Evolutionary conservation across 257 asterid species (phyloP), one percentile per base, ranked within the genome.

Genomic region (Eustoma russellianum): DNA sequence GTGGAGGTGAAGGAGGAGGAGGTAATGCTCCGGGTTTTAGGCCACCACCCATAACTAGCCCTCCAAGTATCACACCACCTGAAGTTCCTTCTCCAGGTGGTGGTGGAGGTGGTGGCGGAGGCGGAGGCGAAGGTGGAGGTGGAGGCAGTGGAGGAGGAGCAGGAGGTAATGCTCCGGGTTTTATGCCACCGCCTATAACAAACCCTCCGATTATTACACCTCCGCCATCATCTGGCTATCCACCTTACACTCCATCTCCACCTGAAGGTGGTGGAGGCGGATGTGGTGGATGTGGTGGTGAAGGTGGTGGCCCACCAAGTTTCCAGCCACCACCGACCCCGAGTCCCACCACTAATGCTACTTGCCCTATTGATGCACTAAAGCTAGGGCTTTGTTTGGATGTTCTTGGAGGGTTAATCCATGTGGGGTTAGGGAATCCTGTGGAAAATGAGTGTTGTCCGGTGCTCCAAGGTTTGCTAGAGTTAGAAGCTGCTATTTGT

Each of bases 361-460:
- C 52, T 0, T 91, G 98, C 57, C 96, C 96, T 0, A 87, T 91
- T 12, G 54, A 91, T 33, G 94, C 96, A 18, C 70, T 91, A 54
- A 91, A 91, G 61, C 66, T 91, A 12, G 96, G 98, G 72, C 84
- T 87, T 3, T 91, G 98, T 55, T 55, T 91, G 61, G 98, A 87
- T 53, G 94, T 91, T 3, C 80, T 91, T 0, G 96, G 97, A 49
- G 98, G 98, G 13, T 54, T 91, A 33, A 72, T 91, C 40, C 97
- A 91, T 53, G 70, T 91, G 12, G 90, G 86, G 5, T 75, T 91
- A 2, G 98, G 97, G 43, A 68, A 91, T 52, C 96, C 96, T 6
- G 61, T 75, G 3, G 96, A 82, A 46, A 82, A 84, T 62, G 17
- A 77, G 11, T 91, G 97, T 60, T 91, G 98, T 57, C 96, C 96